phyloP scores from a whole-genome alignment of 192 early-diverging fungal genomes.

The Oehlia diaphana region DNA sequence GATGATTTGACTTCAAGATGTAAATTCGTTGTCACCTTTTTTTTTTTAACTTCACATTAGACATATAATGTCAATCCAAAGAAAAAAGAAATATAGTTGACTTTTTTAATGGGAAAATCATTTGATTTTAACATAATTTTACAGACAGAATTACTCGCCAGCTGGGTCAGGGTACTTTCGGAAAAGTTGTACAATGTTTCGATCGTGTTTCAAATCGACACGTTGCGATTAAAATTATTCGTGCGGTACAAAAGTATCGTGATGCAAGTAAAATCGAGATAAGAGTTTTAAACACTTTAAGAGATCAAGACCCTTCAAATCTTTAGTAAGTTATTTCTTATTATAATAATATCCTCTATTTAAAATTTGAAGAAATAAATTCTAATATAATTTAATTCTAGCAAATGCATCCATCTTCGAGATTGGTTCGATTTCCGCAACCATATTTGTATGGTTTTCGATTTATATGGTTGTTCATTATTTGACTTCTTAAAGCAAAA shows the following conservation, averaged over 20 bases:
- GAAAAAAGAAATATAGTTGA: neutral
- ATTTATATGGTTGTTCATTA: conserved; percentile 79
- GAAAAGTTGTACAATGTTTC: conserved; percentile 90
- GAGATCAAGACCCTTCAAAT: conserved; percentile 79
- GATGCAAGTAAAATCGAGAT: conserved; percentile 93
- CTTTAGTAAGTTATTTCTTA: conserved; percentile 56
- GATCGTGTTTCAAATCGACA: conserved; percentile 60
- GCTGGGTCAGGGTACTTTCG: conserved; percentile 97
- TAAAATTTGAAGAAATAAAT: neutral
- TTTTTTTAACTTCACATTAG: neutral
- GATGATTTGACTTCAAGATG: conserved; percentile 79
- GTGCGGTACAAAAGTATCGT: conserved; percentile 90
- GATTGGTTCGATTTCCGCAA: conserved; percentile 86
- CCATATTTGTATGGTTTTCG: conserved; percentile 99
- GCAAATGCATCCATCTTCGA: conserved; percentile 86
- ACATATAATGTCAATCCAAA: too few species aligned
- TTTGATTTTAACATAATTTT: conserved; percentile 4
- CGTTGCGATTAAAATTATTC: conserved; percentile 92
- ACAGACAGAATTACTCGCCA: conserved; percentile 80
- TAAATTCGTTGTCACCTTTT: conserved; percentile 35
- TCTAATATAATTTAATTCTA: conserved; percentile 29
- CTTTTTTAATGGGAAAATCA: neutral
- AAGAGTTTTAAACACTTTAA: conserved; percentile 77
- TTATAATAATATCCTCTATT: neutral
- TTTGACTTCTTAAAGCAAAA: conserved; percentile 98